Base-by-base conservation (phyloP, 345 rosid species). In the Eucalyptus decipiens region DNA sequence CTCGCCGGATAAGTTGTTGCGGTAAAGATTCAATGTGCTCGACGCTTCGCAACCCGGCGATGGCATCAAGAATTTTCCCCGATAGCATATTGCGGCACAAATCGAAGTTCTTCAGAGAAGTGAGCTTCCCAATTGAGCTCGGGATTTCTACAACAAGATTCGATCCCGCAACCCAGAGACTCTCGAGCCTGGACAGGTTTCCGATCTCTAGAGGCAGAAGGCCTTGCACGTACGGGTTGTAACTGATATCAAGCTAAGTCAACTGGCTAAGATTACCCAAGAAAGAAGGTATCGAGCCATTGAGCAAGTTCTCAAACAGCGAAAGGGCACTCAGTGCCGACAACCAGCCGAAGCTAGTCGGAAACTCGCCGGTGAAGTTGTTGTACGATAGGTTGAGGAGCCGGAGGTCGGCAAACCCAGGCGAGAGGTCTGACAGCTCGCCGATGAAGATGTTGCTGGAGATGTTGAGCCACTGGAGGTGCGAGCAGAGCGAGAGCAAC, bases 341-440 rank as follows among this genome's bases (percentile, higher is more conserved):
- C 2, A 96, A 62, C 86, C 87, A 88, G 21, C 96, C 96, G 85
- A 91, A 95, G 86, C 95, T 93, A 43, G 28, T 85, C 15, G 99
- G 97, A 21, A 95, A 90, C 40, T 92, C 94, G 17, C 96, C 96
- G 80, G 93, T 11, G 81, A 96, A 95, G 54, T 93, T 85, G 72
- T 95, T 96, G 12, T 17, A 40, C 26, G 94, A 92, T 28, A 96
- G 86, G 45, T 94, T 93, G 15, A 96, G 94, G 24, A 95, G 87
- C 45, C 89, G 92, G 40, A 96, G 81, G 43, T 32, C 43, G 8
- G 81, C 2, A 8, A 72, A 72, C 13, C 45, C 81, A 4, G 45
- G 43, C 45, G 81, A 72, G 43, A 34, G 81, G 45, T 72, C 65
- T 11, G 99, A 96, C 34, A 95, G 92, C 60, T 92, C 91, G 8